Conservation (phyloP, 177 flowering plant genomes). For the Vitis hybrid region DNA sequence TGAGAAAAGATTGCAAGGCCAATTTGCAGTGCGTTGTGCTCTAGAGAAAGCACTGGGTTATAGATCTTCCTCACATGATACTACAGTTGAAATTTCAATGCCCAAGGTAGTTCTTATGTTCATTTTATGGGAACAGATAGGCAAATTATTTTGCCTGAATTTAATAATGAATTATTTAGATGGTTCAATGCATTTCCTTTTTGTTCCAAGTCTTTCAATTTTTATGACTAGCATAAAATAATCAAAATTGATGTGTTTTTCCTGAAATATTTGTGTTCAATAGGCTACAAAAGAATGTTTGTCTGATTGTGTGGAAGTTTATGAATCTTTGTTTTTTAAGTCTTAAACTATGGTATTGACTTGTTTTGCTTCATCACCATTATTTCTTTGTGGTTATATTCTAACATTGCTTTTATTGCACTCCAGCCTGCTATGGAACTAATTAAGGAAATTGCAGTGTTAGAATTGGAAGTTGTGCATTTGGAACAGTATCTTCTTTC, state of each 20-base stretch:
- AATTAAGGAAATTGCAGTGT: conserved; percentile 54
- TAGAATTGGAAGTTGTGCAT: conserved; percentile 60
- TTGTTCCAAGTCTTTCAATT: not conserved
- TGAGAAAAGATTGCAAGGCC: conserved; percentile 46
- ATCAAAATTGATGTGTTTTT: not conserved
- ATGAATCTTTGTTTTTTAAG: not conserved
- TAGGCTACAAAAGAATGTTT: not conserved
- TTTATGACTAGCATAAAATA: not conserved
- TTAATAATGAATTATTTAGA: too few relatives aligned
- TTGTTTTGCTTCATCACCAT: not conserved
- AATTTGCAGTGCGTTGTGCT: conserved; percentile 39
- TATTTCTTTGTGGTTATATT: conserved; percentile 3
- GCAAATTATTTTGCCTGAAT: too few relatives aligned
- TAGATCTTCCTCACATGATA: conserved; percentile 20
- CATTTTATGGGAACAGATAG: not conserved
- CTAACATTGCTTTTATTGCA: conserved; percentile 1
- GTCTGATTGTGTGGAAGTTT: not conserved
- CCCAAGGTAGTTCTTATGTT: conserved; percentile 34
- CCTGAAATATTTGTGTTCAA: too few relatives aligned
- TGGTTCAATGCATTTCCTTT: too few relatives aligned
- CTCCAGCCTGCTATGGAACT: conserved; percentile 59
- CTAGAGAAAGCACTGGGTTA: conserved; percentile 51
- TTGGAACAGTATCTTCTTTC: conserved; percentile 71
- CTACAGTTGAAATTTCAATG: conserved; percentile 13
- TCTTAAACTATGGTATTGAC: not conserved